Evolutionary conservation across 768 basidiomycete species (phyloP), one percentile per base, ranked within the genome.

Genomic region (Kwoniella dejecticola): DNA sequence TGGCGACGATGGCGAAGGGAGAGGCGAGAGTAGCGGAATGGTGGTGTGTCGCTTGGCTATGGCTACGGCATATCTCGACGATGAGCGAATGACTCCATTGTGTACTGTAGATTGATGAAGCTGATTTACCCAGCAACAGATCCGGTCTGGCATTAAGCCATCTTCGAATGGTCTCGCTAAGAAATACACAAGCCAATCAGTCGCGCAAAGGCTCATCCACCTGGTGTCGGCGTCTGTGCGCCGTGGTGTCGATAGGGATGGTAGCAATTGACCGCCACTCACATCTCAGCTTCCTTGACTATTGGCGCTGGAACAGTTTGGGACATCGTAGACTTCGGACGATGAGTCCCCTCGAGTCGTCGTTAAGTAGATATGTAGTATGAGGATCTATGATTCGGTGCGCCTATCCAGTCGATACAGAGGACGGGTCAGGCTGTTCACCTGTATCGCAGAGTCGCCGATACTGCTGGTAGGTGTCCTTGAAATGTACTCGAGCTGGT

Each of bases 101-200:
- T n/a, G n/a, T n/a, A n/a, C n/a, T n/a, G n/a, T n/a, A n/a, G n/a
- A n/a, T n/a, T n/a, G 24, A 5, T 27, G 7, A 7, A 19, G 24
- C n/a, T n/a, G 7, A 19, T 46, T 36, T 45, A 60, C 59, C 59
- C 23, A 62, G 23, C 2, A 62, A 23, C 4, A 55, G 12, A 42
- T 62, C 60, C 12, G 60, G 60, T 23, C 60, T 30, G 2, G 60
- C 40, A 62, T 62, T 62, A 3, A 62, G 24, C 60, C 60, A 62
- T 55, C 26, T 55, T 46, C 60, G 19, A 12, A 55, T 52, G 2
- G 42, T 50, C n/a, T 50, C 48, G 1, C 60, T 62, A n/a, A n/a
- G 15, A 2, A 57, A 7, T 40, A 21, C 24, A 42, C n/a, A n/a
- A n/a, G n/a, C n/a, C n/a, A n/a, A n/a, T n/a, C n/a, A n/a, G n/a